phyloP scores from a whole-genome alignment of 2,329 filamentous ascomycete species.

The Xenoacremonium recifei region DNA sequence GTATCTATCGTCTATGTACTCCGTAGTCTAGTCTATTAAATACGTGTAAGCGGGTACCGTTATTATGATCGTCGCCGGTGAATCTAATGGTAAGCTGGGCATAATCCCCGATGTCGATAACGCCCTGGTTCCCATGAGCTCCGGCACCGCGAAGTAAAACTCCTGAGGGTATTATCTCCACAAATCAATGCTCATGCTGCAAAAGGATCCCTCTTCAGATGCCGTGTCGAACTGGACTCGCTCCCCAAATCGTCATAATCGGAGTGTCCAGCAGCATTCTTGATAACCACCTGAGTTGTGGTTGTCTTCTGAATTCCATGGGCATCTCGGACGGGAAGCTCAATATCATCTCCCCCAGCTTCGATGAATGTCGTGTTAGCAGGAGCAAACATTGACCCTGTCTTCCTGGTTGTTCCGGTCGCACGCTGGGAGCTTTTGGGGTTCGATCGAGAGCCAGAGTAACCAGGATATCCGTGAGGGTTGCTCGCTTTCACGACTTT shows the following conservation, averaged over 20 bases:
- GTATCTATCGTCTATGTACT: no score
- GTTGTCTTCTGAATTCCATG: slow-evolving; percentile 25
- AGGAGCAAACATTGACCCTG: slow-evolving; percentile 19
- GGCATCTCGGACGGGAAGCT: slow-evolving; percentile 11
- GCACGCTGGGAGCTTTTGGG: slow-evolving; percentile 14
- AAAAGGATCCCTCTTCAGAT: slow-evolving; percentile 20
- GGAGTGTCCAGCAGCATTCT: slow-evolving; percentile 12
- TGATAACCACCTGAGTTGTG: slow-evolving; percentile 21
- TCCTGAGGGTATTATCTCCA: no score
- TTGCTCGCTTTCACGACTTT: slow-evolving; percentile 31
- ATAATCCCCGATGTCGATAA: not conserved
- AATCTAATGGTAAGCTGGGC: slow-evolving; percentile 1
- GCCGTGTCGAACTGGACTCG: slow-evolving; percentile 19
- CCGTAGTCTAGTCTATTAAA: not conserved
- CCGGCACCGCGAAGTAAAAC: no score
- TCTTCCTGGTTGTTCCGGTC: slow-evolving; percentile 6
- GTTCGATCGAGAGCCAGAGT: slow-evolving; percentile 19
- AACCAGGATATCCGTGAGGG: slow-evolving; percentile 17
- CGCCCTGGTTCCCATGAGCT: slow-evolving; percentile 2
- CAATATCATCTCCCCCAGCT: slow-evolving; percentile 18
- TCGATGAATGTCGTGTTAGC: slow-evolving; percentile 23
- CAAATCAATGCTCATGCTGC: slow-evolving; percentile 12
- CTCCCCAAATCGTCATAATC: slow-evolving; percentile 19
- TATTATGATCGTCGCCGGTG: not conserved
- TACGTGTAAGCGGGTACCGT: slow-evolving; percentile 9